A percentile compares a stretch with the other conserved stretches of the same genome.
These are phyloP conservation scores for Pseudozyma thailandica DNA, from an alignment of 1,284 basidiomycete genomes.

Conservation along the genomic window DNA sequence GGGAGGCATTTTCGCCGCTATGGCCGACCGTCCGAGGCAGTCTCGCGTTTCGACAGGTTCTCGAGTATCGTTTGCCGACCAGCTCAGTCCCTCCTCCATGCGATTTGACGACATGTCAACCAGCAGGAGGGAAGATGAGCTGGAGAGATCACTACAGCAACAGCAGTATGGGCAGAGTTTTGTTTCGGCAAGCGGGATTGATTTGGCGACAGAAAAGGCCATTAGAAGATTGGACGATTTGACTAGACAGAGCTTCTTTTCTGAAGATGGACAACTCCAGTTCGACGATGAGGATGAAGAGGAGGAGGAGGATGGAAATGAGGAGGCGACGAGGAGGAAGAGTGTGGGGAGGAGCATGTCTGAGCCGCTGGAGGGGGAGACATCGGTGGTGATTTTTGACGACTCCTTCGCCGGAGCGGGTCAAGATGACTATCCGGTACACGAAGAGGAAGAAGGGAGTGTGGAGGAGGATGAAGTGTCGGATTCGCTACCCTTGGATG, in stretches of 20 bases:
- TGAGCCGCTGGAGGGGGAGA: slow-evolving; percentile 41
- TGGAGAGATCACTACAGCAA: slow-evolving; percentile 27
- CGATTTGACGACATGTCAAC: slow-evolving; percentile 37
- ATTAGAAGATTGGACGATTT: slow-evolving; percentile 43
- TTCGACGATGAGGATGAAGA: slow-evolving; percentile 27
- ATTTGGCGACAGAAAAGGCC: slow-evolving; percentile 20
- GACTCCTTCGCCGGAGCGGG: background rate
- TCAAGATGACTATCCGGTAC: slow-evolving; percentile 11
- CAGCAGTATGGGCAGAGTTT: slow-evolving; percentile 19
- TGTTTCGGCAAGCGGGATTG: slow-evolving; percentile 32
- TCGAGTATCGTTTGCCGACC: slow-evolving; percentile 41
- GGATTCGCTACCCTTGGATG: slow-evolving; percentile 32
- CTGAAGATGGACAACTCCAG: slow-evolving; percentile 35
- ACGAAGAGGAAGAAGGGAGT: slow-evolving; percentile 8
- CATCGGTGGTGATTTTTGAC: slow-evolving; percentile 40
- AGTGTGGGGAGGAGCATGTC: slow-evolving; percentile 29
- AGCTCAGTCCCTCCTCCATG: slow-evolving; percentile 23
- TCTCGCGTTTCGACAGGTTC: slow-evolving; percentile 34
- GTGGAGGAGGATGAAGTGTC: slow-evolving; percentile 39
- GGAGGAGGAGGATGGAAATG: slow-evolving; percentile 5
- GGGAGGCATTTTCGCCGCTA: slow-evolving; percentile 47
- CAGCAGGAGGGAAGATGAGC: slow-evolving; percentile 36
- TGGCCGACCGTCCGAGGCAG: slow-evolving; percentile 29
- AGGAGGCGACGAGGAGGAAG: slow-evolving; percentile 7
- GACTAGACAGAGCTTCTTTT: slow-evolving; percentile 43